Evolutionary conservation across 164 flowering plant genomes (phyloP).

Genomic region (Berberis thunbergii): DNA sequence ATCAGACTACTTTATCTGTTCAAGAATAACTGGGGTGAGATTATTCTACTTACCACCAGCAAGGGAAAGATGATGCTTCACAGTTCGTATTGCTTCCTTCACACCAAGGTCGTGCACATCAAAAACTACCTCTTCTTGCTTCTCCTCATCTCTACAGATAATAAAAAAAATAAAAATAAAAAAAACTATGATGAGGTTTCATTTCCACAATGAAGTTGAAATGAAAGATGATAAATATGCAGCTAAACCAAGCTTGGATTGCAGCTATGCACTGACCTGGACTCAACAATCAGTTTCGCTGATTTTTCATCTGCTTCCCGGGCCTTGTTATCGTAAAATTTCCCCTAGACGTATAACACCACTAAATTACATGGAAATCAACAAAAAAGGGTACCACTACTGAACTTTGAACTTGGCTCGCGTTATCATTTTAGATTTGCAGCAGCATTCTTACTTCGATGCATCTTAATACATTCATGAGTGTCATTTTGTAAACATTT

Average conservation of each 20-base stretch:
- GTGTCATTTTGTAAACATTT: background rate
- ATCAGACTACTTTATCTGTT: background rate
- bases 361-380: background rate
- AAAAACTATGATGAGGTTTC: background rate
- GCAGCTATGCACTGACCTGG: conserved; percentile 27
- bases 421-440: no score
- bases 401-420: no score
- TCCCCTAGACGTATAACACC: conserved; percentile 34
- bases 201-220: background rate
- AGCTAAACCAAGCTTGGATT: background rate
- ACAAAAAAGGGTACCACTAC: no score
- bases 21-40: background rate
- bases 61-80: conserved; percentile 48
- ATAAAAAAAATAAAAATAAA: background rate
- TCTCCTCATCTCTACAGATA: conserved; percentile 24
- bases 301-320: conserved; percentile 64
- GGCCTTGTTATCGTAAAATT: conserved; percentile 39
- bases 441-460: no score
- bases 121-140: conserved; percentile 25
- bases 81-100: conserved; percentile 43
- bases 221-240: background rate
- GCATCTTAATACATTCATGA: no score
- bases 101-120: conserved; percentile 39
- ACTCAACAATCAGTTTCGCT: conserved; percentile 28
- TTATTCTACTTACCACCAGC: conserved; percentile 41